Base-by-base conservation (phyloP, 108 stramenopile species). In the Nitzschia sp. region DNA sequence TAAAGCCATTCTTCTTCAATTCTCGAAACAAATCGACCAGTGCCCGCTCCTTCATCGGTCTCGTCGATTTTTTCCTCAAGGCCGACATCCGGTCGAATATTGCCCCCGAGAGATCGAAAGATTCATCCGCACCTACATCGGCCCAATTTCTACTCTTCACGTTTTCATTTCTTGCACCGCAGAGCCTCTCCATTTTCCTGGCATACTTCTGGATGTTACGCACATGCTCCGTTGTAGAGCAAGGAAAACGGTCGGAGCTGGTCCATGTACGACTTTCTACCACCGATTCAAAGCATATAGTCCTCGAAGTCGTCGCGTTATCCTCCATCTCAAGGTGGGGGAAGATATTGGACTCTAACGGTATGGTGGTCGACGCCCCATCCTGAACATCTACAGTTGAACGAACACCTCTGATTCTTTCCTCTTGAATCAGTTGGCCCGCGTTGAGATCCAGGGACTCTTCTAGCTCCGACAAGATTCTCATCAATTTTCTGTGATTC, bases 1-100 rank as follows among this genome's bases (percentile, higher is more conserved):
- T 68, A 48, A 78, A 91, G 17, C 90, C 94, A 49, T 90, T 75
- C 26, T 68, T 61, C 73, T 85, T 91, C 63, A 99, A 78, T 28
- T 76, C 89, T 24, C 89, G 92, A 32, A 98, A 85, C 25, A 97
- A 75, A 58, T 98, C 97, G 0, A 89, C 71, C 1, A 99, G 74
- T 27, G 97, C 98, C 28, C 95, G 71, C 59, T 96, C 90, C 74
- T 99, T 99, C 80, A 96, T 88, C 34, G 80, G 85, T 64, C 94
- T 91, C 2, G 94, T 84, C 1, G 84, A 77, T 31, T 95, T 93
- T 6, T 49, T 59, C 28, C 96, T 74, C 60, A 99, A 79, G 23
- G 71, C 51, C 8, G 86, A 71, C 26, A 98, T 96, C 18, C 98
- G 86, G 2, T 79, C 83, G 36, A 99, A 95, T 26, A 98, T 88